Conservation (phyloP, 441 rosid species). For the Viola pubescens region DNA sequence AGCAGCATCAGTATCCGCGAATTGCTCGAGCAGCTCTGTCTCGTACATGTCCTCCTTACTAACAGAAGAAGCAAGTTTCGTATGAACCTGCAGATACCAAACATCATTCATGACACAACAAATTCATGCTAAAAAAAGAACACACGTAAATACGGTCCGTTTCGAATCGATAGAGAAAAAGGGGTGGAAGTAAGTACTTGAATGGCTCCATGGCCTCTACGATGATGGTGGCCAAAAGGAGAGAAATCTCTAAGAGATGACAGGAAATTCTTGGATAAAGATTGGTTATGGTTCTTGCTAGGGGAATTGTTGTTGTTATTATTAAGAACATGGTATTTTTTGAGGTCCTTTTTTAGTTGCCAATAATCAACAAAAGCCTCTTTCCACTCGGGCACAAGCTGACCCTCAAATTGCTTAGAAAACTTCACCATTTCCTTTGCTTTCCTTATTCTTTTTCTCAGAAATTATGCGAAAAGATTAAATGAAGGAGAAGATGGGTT, state of each 20-base stretch:
- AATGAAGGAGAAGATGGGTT: background rate
- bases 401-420: slow-evolving; percentile 80
- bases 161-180: background rate
- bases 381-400: slow-evolving; percentile 97
- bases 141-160: background rate
- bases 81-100: slow-evolving; percentile 56
- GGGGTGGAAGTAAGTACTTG: slow-evolving; percentile 38
- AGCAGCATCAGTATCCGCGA: slow-evolving; percentile 64
- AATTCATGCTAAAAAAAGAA: background rate
- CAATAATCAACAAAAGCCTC: slow-evolving; percentile 96
- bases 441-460: background rate
- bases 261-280: slow-evolving; percentile 26
- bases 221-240: slow-evolving; percentile 30
- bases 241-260: slow-evolving; percentile 47
- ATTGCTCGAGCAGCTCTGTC: slow-evolving; percentile 78
- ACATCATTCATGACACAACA: background rate
- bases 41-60: slow-evolving; percentile 68
- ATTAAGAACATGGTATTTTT: slow-evolving; percentile 44
- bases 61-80: slow-evolving; percentile 60
- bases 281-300: slow-evolving; percentile 10
- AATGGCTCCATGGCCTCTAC: slow-evolving; percentile 59
- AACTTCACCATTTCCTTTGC: slow-evolving; percentile 63
- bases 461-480: background rate
- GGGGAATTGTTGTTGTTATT: slow-evolving; percentile 11
- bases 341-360: slow-evolving; percentile 77